A percentile compares a stretch with the other conserved stretches of the same genome.
Conservation (phyloP, 2,329 filamentous ascomycete species). For the Clonostachys byssicola region DNA sequence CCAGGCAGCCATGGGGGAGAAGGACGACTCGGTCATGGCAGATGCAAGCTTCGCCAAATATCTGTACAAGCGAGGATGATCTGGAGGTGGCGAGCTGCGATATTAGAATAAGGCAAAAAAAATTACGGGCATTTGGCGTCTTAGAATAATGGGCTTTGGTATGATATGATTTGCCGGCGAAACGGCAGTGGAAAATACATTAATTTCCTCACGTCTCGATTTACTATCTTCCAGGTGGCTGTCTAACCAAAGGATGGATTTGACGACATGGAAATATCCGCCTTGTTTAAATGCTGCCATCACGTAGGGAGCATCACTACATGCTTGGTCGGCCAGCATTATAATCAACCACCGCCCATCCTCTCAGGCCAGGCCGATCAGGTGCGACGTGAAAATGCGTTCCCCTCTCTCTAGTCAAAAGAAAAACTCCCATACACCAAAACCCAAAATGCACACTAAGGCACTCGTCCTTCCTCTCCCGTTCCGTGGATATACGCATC, state of each 20-base stretch:
- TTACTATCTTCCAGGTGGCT: too few species aligned
- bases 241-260: not conserved
- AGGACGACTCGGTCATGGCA: slow-evolving; percentile 42
- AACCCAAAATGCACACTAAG: not conserved
- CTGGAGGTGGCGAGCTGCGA: not conserved
- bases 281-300: too few species aligned
- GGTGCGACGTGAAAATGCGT: not conserved
- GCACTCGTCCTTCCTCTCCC: not conserved
- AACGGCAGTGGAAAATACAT: not conserved
- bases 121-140: slow-evolving; percentile 11
- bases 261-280: too few species aligned
- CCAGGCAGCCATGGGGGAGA: slow-evolving; percentile 65
- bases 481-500: too few species aligned
- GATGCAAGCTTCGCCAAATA: slow-evolving; percentile 62
- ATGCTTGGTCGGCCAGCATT: too few species aligned
- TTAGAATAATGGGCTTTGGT: not conserved
- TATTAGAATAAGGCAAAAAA: slow-evolving; percentile 2
- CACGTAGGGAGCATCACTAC: too few species aligned
- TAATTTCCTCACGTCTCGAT: not conserved
- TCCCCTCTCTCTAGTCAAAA: not conserved
- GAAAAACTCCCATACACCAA: not conserved
- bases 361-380: too few species aligned
- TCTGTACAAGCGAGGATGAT: slow-evolving; percentile 38
- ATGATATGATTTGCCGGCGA: not conserved
- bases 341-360: not conserved